Evolutionary conservation across 2,329 filamentous ascomycete species (phyloP).

Genomic region (Amauroascus niger): DNA sequence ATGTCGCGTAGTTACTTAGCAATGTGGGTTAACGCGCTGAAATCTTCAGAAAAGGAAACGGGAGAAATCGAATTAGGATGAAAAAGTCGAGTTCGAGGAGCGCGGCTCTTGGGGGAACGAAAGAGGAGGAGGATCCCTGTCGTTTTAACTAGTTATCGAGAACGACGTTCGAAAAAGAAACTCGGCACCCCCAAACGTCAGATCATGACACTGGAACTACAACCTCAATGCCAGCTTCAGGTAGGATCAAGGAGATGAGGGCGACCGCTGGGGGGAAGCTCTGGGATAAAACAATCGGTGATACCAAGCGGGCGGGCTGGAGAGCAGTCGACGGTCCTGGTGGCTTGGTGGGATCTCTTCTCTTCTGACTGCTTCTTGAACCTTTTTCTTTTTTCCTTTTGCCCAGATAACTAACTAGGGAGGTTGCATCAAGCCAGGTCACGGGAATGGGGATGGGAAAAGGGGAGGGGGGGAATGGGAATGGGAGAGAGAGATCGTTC

Average conservation of each 20-base stretch:
- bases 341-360: no score
- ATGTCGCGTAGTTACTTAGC: no score
- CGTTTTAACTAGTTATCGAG: background rate
- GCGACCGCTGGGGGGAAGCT: background rate
- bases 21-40: background rate
- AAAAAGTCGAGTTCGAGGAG: background rate
- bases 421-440: no score
- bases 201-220: conserved; percentile 8
- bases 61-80: background rate
- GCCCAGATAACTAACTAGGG: no score
- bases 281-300: background rate
- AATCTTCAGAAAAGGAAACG: background rate
- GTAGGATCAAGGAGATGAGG: background rate
- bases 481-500: background rate
- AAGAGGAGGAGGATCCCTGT: background rate
- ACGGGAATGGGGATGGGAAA: no score
- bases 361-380: no score
- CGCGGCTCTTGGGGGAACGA: background rate
- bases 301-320: background rate
- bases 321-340: no score
- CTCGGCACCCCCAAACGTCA: conserved; percentile 1
- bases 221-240: background rate
- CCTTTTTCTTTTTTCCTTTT: no score
- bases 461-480: background rate
- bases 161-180: background rate